phyloP scores from a whole-genome alignment of 371 early-diverging fungal species.

The Mucor indicus region DNA sequence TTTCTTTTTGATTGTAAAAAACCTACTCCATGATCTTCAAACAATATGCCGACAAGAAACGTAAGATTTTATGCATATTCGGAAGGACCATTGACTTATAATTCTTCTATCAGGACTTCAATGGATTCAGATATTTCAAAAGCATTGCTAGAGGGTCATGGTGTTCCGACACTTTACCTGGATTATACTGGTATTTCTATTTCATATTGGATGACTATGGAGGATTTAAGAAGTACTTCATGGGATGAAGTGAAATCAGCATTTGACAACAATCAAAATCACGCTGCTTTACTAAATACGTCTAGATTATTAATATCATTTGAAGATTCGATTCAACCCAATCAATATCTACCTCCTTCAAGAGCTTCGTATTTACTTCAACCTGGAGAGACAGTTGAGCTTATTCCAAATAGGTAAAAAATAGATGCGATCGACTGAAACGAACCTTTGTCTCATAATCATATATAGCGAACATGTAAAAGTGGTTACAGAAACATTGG shows the following conservation, averaged over 20 bases:
- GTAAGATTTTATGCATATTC: constrained; percentile 18
- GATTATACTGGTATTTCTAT: constrained; percentile 55
- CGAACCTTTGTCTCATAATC: background rate
- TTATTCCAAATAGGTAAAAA: constrained; percentile 17
- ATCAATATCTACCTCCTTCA: constrained; percentile 24
- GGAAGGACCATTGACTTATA: background rate
- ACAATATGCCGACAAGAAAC: constrained; percentile 36
- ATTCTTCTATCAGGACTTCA: background rate
- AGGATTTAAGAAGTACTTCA: constrained; percentile 22
- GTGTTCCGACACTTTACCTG: constrained; percentile 49
- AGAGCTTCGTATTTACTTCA: constrained; percentile 24
- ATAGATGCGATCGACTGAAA: background rate
- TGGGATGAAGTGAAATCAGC: constrained; percentile 35
- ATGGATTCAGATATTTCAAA: constrained; percentile 23
- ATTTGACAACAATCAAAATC: constrained; percentile 11
- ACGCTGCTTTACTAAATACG: constrained; percentile 10
- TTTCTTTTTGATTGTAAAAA: constrained; percentile 49
- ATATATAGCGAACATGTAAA: constrained; percentile 23
- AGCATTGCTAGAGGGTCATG: constrained; percentile 55
- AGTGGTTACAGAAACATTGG: constrained; percentile 24
- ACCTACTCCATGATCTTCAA: constrained; percentile 40
- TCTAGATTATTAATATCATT: constrained; percentile 31
- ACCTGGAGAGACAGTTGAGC: constrained; percentile 32
- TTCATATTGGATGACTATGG: constrained; percentile 52
- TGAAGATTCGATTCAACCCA: constrained; percentile 30